Conservation (phyloP, 2,329 filamentous ascomycete species). For the Fusarium compactum region DNA sequence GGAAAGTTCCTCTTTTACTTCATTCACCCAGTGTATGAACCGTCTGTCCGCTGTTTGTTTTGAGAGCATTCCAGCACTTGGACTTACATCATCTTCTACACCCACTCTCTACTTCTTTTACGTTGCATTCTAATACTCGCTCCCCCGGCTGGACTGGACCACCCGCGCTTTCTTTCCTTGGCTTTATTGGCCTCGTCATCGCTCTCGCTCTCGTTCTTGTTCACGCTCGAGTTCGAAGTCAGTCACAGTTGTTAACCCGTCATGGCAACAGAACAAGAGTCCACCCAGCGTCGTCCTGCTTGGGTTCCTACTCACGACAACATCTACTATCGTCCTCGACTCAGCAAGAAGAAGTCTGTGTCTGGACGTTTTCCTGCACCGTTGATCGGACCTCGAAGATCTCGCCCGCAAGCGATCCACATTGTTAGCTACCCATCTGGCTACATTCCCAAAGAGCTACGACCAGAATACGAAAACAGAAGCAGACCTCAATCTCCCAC, state of each 20-base stretch:
- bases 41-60: conserved; percentile 24
- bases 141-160: conserved; percentile 43
- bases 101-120: conserved; percentile 13
- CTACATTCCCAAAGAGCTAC: conserved; percentile 60
- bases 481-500: conserved; percentile 36
- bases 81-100: conserved; percentile 21
- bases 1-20: conserved; percentile 1
- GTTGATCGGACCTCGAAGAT: conserved; percentile 55
- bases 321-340: conserved; percentile 46
- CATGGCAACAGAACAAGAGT: conserved; percentile 43
- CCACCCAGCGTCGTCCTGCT: conserved; percentile 39
- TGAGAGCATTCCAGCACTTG: conserved; percentile 19
- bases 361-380: conserved; percentile 51
- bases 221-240: not conserved
- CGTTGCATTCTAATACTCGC: conserved; percentile 25
- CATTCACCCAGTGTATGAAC: conserved; percentile 1
- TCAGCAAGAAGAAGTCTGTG: conserved; percentile 43
- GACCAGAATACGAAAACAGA: conserved; percentile 35
- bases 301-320: conserved; percentile 46
- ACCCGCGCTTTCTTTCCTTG: conserved; percentile 28
- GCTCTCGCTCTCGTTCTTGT: not conserved
- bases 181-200: conserved; percentile 43
- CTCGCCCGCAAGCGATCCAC: conserved; percentile 58
- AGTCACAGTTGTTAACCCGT: conserved; percentile 41
- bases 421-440: conserved; percentile 58